Conservation (phyloP, 768 basidiomycete species). For the Hypholoma sublateritium region DNA sequence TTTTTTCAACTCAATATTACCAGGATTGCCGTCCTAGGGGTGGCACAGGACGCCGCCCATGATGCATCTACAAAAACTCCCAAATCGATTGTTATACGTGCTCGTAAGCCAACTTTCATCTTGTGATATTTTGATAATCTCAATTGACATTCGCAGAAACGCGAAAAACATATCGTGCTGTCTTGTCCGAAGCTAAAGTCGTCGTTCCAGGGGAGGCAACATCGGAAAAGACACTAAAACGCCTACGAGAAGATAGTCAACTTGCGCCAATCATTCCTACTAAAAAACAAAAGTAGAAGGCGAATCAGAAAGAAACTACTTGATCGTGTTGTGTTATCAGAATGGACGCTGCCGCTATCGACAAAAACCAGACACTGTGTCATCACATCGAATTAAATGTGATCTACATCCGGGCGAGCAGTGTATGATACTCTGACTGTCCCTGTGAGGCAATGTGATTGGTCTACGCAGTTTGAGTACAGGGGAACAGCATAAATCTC, state of each 20-base stretch:
- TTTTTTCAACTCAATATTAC: neutral
- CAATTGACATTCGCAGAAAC: slow-evolving; percentile 50
- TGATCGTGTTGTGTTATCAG: neutral
- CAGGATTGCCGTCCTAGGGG: slow-evolving; percentile 66
- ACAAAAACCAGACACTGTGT: no score
- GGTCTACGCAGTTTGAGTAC: no score
- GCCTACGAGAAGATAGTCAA: slow-evolving; percentile 1
- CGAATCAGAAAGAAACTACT: slow-evolving; percentile 3
- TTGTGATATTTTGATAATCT: neutral
- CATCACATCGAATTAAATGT: no score
- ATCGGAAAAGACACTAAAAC: neutral
- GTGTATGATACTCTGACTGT: no score
- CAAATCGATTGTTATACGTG: slow-evolving; percentile 68
- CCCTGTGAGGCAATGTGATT: no score
- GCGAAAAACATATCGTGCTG: slow-evolving; percentile 76
- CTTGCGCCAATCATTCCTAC: neutral
- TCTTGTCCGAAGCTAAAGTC: slow-evolving; percentile 72
- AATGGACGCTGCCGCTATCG: neutral
- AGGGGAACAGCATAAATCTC: no score
- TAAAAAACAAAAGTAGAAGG: slow-evolving; percentile 20
- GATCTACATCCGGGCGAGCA: no score
- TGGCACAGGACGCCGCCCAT: slow-evolving; percentile 69
- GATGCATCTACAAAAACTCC: slow-evolving; percentile 58
- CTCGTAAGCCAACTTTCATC: slow-evolving; percentile 61
- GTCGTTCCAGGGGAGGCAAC: slow-evolving; percentile 41